Evolutionary conservation across 192 early-diverging fungal genomes (phyloP).

Genomic region (Haplosporangium gracile): DNA sequence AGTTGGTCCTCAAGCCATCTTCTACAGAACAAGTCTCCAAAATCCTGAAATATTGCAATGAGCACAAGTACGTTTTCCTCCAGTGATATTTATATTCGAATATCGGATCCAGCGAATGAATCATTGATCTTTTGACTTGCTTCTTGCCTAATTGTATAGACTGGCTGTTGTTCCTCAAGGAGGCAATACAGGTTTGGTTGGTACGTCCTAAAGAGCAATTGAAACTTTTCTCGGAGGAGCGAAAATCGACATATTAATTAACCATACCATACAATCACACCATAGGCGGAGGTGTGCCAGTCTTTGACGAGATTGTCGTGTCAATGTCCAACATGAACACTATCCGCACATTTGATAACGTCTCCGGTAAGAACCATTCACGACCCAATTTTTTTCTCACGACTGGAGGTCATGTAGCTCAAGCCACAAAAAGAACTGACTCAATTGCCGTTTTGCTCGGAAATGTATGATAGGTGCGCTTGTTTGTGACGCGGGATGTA

Average conservation of each 20-base stretch:
- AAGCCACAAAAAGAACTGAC: not conserved
- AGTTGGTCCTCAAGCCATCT: slow-evolving; percentile 88
- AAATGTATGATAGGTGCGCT: slow-evolving; percentile 72
- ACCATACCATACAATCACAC: not conserved
- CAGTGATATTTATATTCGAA: not conserved
- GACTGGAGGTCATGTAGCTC: not conserved
- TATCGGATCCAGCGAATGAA: not conserved
- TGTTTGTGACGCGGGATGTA: slow-evolving; percentile 93
- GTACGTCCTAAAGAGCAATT: slow-evolving; percentile 16
- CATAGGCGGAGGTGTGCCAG: slow-evolving; percentile 88
- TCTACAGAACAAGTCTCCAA: slow-evolving; percentile 86
- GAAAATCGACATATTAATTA: not conserved
- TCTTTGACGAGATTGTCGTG: slow-evolving; percentile 96
- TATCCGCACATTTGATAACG: slow-evolving; percentile 79
- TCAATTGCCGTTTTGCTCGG: not conserved
- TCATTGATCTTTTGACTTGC: not conserved
- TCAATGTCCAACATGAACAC: slow-evolving; percentile 84
- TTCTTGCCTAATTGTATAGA: slow-evolving; percentile 14
- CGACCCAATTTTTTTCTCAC: not conserved
- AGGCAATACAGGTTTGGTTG: slow-evolving; percentile 98
- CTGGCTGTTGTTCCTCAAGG: slow-evolving; percentile 98
- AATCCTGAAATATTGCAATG: slow-evolving; percentile 91
- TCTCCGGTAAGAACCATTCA: slow-evolving; percentile 59
- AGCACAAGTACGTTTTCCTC: slow-evolving; percentile 55
- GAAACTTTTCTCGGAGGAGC: not conserved